Percentiles rank a stretch among this genome's conserved stretches.
phyloP scores from a whole-genome alignment of 2,329 filamentous ascomycete genomes.

The Hymenoscyphus linearis region DNA sequence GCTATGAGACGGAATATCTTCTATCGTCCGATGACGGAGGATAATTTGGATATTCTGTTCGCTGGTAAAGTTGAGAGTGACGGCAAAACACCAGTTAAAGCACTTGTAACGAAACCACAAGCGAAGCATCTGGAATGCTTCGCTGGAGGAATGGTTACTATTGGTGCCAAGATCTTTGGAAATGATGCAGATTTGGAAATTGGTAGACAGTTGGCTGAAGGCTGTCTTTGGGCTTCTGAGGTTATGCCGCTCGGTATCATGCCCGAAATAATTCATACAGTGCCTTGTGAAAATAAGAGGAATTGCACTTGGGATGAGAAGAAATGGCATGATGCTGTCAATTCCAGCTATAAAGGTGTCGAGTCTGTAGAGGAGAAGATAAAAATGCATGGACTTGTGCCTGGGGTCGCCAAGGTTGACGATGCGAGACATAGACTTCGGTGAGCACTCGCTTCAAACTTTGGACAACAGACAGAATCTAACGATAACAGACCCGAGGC shows the following conservation, averaged over 20 bases:
- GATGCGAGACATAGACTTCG: constrained; percentile 7
- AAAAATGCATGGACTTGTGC: neutral
- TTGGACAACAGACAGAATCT: neutral
- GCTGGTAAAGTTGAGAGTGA: constrained; percentile 38
- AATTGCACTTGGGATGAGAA: constrained; percentile 35
- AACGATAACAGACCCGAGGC: constrained; percentile 47
- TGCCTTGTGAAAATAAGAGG: constrained; percentile 11
- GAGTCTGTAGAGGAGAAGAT: neutral
- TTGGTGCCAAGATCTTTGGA: constrained; percentile 56
- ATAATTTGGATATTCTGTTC: constrained; percentile 41
- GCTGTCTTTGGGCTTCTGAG: constrained; percentile 56
- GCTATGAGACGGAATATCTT: constrained; percentile 39
- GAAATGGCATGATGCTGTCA: constrained; percentile 40
- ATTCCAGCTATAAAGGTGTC: neutral
- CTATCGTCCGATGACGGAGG: constrained; percentile 39
- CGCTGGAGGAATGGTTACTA: constrained; percentile 60
- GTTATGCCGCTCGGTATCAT: constrained; percentile 52
- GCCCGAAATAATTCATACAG: constrained; percentile 48
- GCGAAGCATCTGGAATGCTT: constrained; percentile 65
- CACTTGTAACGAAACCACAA: constrained; percentile 8
- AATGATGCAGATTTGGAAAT: constrained; percentile 46
- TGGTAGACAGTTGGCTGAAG: constrained; percentile 51
- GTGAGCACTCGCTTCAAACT: neutral
- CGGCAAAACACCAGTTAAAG: neutral
- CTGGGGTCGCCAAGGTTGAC: constrained; percentile 6